Evolutionary conservation across 345 rosid genomes (phyloP).

Genomic region (Psidium friedrichsthalianum): DNA sequence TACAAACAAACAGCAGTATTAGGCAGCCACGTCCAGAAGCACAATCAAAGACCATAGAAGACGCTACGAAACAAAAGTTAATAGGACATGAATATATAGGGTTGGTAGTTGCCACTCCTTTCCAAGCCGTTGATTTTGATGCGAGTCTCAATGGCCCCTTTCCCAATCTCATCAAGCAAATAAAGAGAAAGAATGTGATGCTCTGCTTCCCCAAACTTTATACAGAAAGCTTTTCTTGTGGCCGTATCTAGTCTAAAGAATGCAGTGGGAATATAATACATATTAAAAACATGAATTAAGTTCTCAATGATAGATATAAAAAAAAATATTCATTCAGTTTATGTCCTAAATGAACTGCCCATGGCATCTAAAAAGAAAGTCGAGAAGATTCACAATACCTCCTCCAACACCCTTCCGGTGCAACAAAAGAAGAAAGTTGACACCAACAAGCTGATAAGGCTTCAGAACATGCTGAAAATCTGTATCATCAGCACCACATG

Average conservation of each 20-base stretch:
- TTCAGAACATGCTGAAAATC: conserved; percentile 83
- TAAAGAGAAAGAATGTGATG: not conserved
- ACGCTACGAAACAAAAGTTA: not conserved
- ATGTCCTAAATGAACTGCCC: not conserved
- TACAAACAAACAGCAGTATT: not conserved
- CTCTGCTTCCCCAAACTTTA: not conserved
- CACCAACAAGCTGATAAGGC: conserved; percentile 93
- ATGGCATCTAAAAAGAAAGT: not conserved
- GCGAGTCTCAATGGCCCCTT: not conserved
- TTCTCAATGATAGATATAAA: not conserved
- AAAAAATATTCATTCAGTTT: not conserved
- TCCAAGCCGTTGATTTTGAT: not conserved
- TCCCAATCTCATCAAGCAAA: not conserved
- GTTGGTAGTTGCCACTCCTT: not conserved
- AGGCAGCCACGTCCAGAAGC: not conserved
- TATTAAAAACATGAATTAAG: not conserved
- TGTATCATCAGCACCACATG: conserved; percentile 58
- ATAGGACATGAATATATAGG: not conserved
- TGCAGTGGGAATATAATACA: not conserved
- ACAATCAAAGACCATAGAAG: not conserved
- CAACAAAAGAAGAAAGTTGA: conserved; percentile 90
- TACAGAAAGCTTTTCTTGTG: not conserved
- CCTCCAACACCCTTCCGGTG: conserved; percentile 77
- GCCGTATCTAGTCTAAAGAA: not conserved
- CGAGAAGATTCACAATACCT: conserved; percentile 26